Evolutionary conservation across 1,139 yeast genomes (phyloP), one percentile per base, ranked within the genome.

Genomic region (Geotrichum aggregatum): DNA sequence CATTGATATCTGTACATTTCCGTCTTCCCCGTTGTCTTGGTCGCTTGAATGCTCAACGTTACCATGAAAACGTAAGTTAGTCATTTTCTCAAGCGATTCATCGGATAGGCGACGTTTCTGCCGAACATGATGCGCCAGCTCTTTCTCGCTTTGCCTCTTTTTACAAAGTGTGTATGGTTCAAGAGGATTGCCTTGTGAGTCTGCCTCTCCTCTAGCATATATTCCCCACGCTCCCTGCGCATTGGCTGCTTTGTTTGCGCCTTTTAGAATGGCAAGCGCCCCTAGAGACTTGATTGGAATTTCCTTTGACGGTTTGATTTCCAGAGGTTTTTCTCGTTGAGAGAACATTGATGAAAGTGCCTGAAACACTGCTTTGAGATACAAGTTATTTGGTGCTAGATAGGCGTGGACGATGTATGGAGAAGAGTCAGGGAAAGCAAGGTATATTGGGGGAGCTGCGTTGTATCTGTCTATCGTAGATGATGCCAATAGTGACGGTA

Each of bases 401-500:
- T 44, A 46, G 7, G 11, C 76, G 64, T 84, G 91, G 14, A 85
- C 77, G 4, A 86, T 64, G 59, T 79, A 77, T 1, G 89, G 84
- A 1, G 92, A 82, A 46, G 83, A 81, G 54, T 76, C 59, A 0
- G 94, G 89, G 8, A 87, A 68, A 0, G 85, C 87, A 26, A 86
- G 63, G 60, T 82, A 85, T 56, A 76, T 78, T 0, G 92, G 56
- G n/a, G 56, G 45, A 34, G 50, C 46, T 6, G 84, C 56, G 71
- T 77, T 57, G 82, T 71, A 0, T 87, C 77, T 0, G 76, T 79
- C 75, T 7, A 55, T 48, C 24, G 52, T 50, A 2, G 47, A 36
- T 1, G 54, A 28, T 10, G 49, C 19, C 26, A 52, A 51, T 11
- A 47, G 45, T 38, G 63, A 49, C 33, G 47, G 39, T 62, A 72